Conservation (phyloP, 192 early-diverging fungal species). For the Cetraspora pellucida region DNA sequence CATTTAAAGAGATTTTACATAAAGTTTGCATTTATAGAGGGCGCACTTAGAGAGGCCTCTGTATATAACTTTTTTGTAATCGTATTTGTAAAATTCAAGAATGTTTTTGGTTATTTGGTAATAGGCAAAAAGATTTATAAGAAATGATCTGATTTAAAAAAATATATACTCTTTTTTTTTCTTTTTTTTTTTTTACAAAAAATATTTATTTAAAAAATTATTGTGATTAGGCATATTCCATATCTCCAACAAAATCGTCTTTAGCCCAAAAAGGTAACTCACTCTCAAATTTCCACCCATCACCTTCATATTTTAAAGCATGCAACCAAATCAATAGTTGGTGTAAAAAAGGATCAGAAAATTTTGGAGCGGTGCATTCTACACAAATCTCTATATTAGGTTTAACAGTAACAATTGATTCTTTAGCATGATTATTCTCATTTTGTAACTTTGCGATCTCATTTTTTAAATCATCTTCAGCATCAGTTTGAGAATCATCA, state of each 20-base stretch:
- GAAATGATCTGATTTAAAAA: too few relatives aligned
- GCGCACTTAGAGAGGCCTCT: too few relatives aligned
- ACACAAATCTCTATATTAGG: constrained; percentile 52
- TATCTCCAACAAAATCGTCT: constrained; percentile 36
- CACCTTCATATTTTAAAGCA: constrained; percentile 78
- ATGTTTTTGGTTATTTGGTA: too few relatives aligned
- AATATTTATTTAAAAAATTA: too few relatives aligned
- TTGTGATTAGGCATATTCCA: too few relatives aligned
- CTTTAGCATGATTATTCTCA: neutral
- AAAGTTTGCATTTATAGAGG: too few relatives aligned
- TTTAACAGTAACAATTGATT: neutral
- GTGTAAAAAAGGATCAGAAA: constrained; percentile 71
- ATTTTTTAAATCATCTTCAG: constrained; percentile 27
- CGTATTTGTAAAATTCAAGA: too few relatives aligned
- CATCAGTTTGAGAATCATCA: neutral
- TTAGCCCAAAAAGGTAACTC: constrained; percentile 80
- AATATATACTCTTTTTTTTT: too few relatives aligned
- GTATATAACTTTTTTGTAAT: too few relatives aligned
- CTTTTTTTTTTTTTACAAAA: too few relatives aligned
- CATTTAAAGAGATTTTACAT: too few relatives aligned
- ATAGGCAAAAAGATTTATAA: too few relatives aligned
- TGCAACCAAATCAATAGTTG: constrained; percentile 90
- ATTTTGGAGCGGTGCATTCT: constrained; percentile 59
- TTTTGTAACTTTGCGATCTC: constrained; percentile 1
- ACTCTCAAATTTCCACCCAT: constrained; percentile 80